A percentile compares a stretch with the other conserved stretches of the same genome.
These are phyloP conservation scores for Allantophomopsis cytisporea DNA, from an alignment of 2,329 filamentous ascomycete species.

Conservation along the genomic window DNA sequence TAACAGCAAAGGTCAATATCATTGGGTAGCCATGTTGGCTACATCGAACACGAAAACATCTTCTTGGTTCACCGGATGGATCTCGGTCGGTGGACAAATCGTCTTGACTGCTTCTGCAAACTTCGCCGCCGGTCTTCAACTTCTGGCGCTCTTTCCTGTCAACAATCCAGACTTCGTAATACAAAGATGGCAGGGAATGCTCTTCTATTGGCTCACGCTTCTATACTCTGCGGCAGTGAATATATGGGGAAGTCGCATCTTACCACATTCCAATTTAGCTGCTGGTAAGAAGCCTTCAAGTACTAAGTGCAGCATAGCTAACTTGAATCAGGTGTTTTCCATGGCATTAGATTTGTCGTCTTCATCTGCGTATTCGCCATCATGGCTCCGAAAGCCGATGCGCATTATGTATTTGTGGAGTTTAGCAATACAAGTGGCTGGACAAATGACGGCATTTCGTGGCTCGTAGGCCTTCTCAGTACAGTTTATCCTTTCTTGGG, in stretches of 20 bases:
- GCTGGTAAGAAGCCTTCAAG: slow-evolving; percentile 12
- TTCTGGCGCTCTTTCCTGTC: slow-evolving; percentile 28
- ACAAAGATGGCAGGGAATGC: slow-evolving; percentile 30
- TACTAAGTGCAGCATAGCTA: not conserved
- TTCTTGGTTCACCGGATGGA: slow-evolving; percentile 38
- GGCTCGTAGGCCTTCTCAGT: slow-evolving; percentile 27
- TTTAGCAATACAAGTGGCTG: slow-evolving; percentile 30
- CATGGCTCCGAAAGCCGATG: slow-evolving; percentile 17
- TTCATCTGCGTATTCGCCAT: slow-evolving; percentile 21
- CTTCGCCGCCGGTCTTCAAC: slow-evolving; percentile 30
- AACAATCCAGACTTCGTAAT: slow-evolving; percentile 23
- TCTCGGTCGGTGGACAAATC: slow-evolving; percentile 33
- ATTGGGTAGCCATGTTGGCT: slow-evolving; percentile 42
- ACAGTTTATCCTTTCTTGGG: slow-evolving; percentile 24
- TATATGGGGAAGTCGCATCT: slow-evolving; percentile 23
- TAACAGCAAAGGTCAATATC: slow-evolving; percentile 35
- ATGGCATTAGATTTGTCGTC: slow-evolving; percentile 25
- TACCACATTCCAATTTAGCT: slow-evolving; percentile 23
- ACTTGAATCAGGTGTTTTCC: slow-evolving; percentile 5
- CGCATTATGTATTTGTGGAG: slow-evolving; percentile 25
- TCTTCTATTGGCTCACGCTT: slow-evolving; percentile 30
- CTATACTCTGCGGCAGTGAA: slow-evolving; percentile 24
- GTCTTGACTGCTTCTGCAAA: slow-evolving; percentile 19
- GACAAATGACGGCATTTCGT: slow-evolving; percentile 27
- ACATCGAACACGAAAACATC: slow-evolving; percentile 21